Evolutionary conservation across 225 moss, liverwort and hornwort genomes (phyloP).

Genomic region (Rhytidiadelphus loreus): DNA sequence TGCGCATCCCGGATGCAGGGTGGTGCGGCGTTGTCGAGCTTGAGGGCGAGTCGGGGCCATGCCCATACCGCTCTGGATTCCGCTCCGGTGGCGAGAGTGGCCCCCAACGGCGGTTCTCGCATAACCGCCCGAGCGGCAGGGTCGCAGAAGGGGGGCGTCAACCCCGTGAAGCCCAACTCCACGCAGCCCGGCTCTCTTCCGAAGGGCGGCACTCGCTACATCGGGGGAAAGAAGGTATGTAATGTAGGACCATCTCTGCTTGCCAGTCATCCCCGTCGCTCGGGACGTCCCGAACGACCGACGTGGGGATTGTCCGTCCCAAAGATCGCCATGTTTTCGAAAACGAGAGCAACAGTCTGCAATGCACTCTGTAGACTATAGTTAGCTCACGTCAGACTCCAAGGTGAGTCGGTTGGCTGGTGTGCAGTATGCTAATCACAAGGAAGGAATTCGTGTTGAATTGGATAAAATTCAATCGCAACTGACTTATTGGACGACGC

Average conservation of each 20-base stretch:
- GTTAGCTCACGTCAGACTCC: neutral
- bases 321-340: neutral
- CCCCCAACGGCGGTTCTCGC: neutral
- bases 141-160: conserved; percentile 32
- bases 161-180: conserved; percentile 31
- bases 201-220: conserved; percentile 30
- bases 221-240: conserved; percentile 40
- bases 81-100: neutral
- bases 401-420: neutral
- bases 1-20: conserved; percentile 21
- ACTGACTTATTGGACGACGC: neutral
- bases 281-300: neutral
- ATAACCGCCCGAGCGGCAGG: conserved; percentile 2
- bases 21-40: conserved; percentile 24
- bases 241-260: neutral
- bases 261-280: neutral
- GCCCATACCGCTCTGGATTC: neutral
- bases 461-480: neutral
- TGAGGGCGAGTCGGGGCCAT: conserved; percentile 4
- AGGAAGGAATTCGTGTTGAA: neutral
- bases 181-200: conserved; percentile 25
- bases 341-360: neutral
- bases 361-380: neutral
- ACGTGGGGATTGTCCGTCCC: neutral
- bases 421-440: neutral